These are phyloP conservation scores for Pestalotiopsis sp. DNA, from an alignment of 2,329 filamentous ascomycete species.

Conservation along the genomic window DNA sequence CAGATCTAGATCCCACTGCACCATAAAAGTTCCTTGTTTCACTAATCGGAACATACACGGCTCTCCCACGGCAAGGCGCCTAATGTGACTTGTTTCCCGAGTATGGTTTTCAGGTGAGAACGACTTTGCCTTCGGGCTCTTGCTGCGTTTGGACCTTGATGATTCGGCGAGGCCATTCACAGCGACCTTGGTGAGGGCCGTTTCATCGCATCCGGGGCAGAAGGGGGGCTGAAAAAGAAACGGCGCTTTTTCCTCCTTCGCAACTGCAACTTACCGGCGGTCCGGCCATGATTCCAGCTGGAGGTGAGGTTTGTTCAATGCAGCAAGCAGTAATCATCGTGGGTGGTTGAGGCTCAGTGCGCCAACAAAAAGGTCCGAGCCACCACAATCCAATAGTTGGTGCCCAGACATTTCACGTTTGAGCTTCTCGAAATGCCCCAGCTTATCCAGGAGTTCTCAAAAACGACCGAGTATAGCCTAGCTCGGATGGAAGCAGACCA, in stretches of 20 bases:
- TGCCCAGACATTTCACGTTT: slow-evolving; percentile 12
- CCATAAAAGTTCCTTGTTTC: not conserved
- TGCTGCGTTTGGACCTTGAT: not conserved
- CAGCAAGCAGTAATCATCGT: not conserved
- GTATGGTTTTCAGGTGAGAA: not conserved
- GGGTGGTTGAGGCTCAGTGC: slow-evolving; percentile 8
- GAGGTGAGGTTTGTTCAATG: not conserved
- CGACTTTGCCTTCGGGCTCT: not conserved
- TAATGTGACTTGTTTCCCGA: not conserved
- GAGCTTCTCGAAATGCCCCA: not conserved
- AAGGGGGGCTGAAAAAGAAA: not conserved
- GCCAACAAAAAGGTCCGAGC: slow-evolving; percentile 9
- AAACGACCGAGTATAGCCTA: not conserved
- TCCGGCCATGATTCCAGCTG: not conserved
- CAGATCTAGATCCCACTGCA: not conserved
- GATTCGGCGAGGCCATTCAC: not conserved
- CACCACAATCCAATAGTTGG: slow-evolving; percentile 2
- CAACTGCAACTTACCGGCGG: not conserved
- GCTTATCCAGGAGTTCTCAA: not conserved
- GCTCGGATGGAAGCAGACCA: slow-evolving; percentile 3
- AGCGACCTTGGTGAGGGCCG: not conserved
- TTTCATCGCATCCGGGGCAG: not conserved
- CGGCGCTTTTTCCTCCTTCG: not conserved
- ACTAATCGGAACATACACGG: not conserved
- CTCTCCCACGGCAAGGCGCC: not conserved